Evolutionary conservation across 2,329 filamentous ascomycete genomes (phyloP), one percentile per base, ranked within the genome.

Genomic region (Epichloe gansuensis): DNA sequence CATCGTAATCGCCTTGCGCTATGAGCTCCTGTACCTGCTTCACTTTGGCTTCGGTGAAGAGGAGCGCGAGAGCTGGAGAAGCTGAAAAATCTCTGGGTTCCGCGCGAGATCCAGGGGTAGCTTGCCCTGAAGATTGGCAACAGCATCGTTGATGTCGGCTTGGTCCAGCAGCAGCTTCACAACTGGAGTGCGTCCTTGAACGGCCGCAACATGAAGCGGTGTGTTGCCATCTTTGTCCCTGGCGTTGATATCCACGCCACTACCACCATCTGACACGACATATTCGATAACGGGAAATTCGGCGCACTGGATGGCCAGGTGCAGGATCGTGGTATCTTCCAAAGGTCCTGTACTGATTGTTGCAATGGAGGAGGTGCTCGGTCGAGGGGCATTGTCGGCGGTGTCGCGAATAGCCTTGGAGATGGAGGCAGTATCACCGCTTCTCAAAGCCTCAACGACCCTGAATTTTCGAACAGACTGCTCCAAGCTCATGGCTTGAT

Each of bases 171-270:
- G 75, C 55, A 95, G 77, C 57, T 85, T 85, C 52, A 98, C 91
- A 7, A 95, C 79, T 3, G 85, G 80, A 0, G 81, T 80, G 45
- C 93, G 82, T 12, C 91, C 91, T 51, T 97, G 83, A 52, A 80
- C 76, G 34, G 91, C 86, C 8, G 93, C 93, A 39, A 97, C 70
- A 67, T 97, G 91, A 50, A 98, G 78, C 23, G 93, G 85, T 1
- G 91, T 95, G 67, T 97, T 98, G 56, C 93, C 93, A 61, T 97
- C 91, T 60, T 86, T 86, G 69, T 98, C 93, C 56, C 87, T 83
- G 42, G 86, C 84, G 67, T 97, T 98, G 66, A 97, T 74, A 63
- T 97, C 90, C 52, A 94, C 74, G 50, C 73, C 72, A 43, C 74
- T 75, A 13, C 73, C 76, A 34, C 85, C 81, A 56, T 88, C 79